A percentile compares a stretch with the other conserved stretches of the same genome.
These are phyloP conservation scores for Pelargonium nanum DNA, from an alignment of 345 rosid species.

Conservation along the genomic window DNA sequence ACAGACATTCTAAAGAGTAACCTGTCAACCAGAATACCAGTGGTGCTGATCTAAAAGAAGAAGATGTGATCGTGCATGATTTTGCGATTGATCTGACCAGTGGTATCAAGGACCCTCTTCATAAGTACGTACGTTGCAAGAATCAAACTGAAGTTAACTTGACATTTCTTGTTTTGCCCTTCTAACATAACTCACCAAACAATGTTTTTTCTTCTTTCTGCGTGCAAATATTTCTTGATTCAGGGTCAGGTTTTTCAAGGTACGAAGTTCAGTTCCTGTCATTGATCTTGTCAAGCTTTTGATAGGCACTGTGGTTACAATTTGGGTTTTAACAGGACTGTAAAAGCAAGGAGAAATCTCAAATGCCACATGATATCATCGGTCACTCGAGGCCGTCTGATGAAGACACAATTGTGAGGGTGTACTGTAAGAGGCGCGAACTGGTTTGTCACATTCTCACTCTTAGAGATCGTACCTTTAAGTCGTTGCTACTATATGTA, in stretches of 20 bases:
- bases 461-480: background rate
- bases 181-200: background rate
- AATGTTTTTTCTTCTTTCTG: background rate
- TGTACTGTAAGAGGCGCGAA: slow-evolving; percentile 41
- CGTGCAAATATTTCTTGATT: slow-evolving; percentile 15
- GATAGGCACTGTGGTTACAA: too few species aligned
- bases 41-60: slow-evolving; percentile 50
- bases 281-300: background rate
- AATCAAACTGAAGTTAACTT: too few species aligned
- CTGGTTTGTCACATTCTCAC: slow-evolving; percentile 29
- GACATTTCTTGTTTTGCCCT: background rate
- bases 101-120: slow-evolving; percentile 76
- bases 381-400: slow-evolving; percentile 42
- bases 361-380: slow-evolving; percentile 19
- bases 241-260: slow-evolving; percentile 43
- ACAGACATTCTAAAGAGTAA: background rate
- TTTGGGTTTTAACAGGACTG: slow-evolving; percentile 27
- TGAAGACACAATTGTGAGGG: slow-evolving; percentile 45
- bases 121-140: slow-evolving; percentile 45
- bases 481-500: background rate
- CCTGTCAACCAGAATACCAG: slow-evolving; percentile 41
- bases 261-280: slow-evolving; percentile 6
- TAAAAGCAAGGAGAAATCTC: slow-evolving; percentile 20
- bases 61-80: slow-evolving; percentile 69
- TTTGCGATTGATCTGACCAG: slow-evolving; percentile 81